A percentile compares a stretch with the other conserved stretches of the same genome.
Conservation (phyloP, 768 basidiomycete genomes). For the Auricularia sp. region DNA sequence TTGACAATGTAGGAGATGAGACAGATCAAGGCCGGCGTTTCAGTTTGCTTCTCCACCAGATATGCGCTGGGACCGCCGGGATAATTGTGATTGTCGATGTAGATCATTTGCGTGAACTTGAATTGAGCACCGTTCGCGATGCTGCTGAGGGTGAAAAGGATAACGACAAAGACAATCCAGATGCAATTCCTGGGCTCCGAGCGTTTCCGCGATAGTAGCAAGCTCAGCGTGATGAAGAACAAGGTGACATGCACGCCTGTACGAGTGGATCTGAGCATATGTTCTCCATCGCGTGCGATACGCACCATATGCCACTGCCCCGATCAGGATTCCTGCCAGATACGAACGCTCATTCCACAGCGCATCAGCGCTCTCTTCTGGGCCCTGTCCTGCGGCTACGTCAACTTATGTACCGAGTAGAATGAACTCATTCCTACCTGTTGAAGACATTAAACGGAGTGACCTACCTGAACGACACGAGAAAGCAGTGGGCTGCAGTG, state of each 20-base stretch:
- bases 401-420: too few relatives aligned
- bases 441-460: not conserved
- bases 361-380: not conserved
- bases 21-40: constrained; percentile 24
- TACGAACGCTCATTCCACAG: not conserved
- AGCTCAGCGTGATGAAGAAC: not conserved
- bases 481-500: too few relatives aligned
- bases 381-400: not conserved
- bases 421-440: not conserved
- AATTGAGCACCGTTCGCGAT: not conserved
- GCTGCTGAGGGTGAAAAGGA: not conserved
- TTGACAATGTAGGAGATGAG: constrained; percentile 29
- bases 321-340: not conserved
- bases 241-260: not conserved
- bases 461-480: too few relatives aligned
- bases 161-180: not conserved
- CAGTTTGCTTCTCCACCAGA: constrained; percentile 16
- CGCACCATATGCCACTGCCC: not conserved
- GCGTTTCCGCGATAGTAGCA: not conserved
- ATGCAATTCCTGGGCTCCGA: not conserved
- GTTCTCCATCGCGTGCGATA: not conserved
- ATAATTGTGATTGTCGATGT: constrained; percentile 22
- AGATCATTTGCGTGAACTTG: constrained; percentile 13
- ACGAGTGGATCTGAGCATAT: too few relatives aligned
- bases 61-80: constrained; percentile 28